These are phyloP conservation scores for Pseudogymnoascus pannorum DNA, from an alignment of 2,329 filamentous ascomycete genomes.

Conservation along the genomic window DNA sequence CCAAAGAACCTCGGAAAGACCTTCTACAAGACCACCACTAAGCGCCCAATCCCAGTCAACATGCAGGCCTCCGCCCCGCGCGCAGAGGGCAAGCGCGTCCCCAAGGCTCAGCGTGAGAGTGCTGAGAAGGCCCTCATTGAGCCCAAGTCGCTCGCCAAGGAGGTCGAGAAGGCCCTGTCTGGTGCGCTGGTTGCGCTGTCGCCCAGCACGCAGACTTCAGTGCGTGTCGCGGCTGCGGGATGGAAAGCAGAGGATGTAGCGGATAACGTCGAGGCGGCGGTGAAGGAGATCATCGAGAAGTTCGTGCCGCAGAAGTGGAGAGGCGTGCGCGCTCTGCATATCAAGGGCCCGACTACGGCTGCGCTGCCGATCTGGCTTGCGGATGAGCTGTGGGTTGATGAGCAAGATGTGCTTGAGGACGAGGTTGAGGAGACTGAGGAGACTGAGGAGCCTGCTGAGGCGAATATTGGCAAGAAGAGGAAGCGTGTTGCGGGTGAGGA, in stretches of 20 bases:
- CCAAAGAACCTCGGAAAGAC: conserved; percentile 79
- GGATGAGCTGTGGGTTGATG: conserved; percentile 81
- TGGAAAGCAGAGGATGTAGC: conserved; percentile 70
- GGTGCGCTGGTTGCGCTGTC: conserved; percentile 75
- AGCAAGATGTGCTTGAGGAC: conserved; percentile 61
- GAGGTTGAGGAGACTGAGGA: conserved; percentile 41
- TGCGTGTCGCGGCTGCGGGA: conserved; percentile 69
- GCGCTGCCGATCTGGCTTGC: conserved; percentile 93
- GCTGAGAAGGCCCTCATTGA: conserved; percentile 33
- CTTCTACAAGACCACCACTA: conserved; percentile 77
- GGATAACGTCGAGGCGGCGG: conserved; percentile 72
- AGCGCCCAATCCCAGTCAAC: conserved; percentile 78
- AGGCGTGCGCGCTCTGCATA: conserved; percentile 74
- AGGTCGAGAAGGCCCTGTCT: conserved; percentile 70
- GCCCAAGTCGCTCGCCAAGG: conserved; percentile 57
- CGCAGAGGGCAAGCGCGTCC: conserved; percentile 50
- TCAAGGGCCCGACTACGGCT: conserved; percentile 85
- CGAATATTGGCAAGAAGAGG: conserved; percentile 56
- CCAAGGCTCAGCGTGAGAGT: conserved; percentile 45
- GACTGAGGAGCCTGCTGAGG: conserved; percentile 32
- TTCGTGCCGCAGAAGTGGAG: conserved; percentile 82
- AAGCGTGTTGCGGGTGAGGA: conserved; percentile 28
- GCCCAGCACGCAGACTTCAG: conserved; percentile 69
- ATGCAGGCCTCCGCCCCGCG: conserved; percentile 58
- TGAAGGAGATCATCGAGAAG: conserved; percentile 63